These are phyloP conservation scores for Pseudozyma flocculosa DNA, from an alignment of 1,284 basidiomycete genomes.

Conservation along the genomic window DNA sequence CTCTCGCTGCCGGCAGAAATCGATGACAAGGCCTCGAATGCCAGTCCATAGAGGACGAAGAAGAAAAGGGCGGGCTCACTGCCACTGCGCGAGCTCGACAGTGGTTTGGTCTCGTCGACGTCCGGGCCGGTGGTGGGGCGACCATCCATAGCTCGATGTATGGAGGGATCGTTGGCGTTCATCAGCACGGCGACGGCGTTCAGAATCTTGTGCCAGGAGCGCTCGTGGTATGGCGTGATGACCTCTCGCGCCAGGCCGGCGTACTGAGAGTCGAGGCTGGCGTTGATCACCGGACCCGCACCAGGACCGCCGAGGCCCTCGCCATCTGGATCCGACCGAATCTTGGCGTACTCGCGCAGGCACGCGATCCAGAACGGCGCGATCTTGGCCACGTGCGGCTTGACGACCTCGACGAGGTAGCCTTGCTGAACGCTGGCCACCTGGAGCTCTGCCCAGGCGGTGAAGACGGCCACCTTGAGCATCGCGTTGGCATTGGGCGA, in stretches of 20 bases:
- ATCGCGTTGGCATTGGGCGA: slow-evolving; percentile 93
- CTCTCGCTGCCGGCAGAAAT: slow-evolving; percentile 60
- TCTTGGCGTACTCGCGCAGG: slow-evolving; percentile 86
- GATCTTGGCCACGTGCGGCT: slow-evolving; percentile 74
- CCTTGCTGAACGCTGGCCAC: slow-evolving; percentile 72
- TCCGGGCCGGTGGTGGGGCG: slow-evolving; percentile 59
- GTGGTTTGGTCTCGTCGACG: slow-evolving; percentile 33
- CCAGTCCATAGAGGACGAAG: slow-evolving; percentile 84
- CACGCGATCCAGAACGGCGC: slow-evolving; percentile 84
- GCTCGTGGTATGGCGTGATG: slow-evolving; percentile 69
- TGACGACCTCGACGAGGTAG: slow-evolving; percentile 79
- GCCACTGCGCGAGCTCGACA: slow-evolving; percentile 11
- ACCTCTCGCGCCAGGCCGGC: slow-evolving; percentile 86
- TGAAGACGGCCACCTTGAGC: slow-evolving; percentile 87
- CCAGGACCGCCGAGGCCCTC: slow-evolving; percentile 59
- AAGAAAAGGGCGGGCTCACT: slow-evolving; percentile 77
- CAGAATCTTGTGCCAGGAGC: slow-evolving; percentile 79
- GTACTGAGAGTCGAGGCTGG: slow-evolving; percentile 72
- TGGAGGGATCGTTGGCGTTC: slow-evolving; percentile 69
- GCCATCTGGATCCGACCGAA: slow-evolving; percentile 75
- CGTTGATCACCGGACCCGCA: slow-evolving; percentile 43
- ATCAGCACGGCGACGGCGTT: slow-evolving; percentile 83
- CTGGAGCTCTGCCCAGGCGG: slow-evolving; percentile 93
- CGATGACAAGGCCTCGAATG: slow-evolving; percentile 79
- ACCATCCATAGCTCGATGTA: slow-evolving; percentile 80